A percentile compares a stretch with the other conserved stretches of the same genome.
Evolutionary conservation across 1,139 yeast species (phyloP).

Genomic region (Yamadazyma oceani): DNA sequence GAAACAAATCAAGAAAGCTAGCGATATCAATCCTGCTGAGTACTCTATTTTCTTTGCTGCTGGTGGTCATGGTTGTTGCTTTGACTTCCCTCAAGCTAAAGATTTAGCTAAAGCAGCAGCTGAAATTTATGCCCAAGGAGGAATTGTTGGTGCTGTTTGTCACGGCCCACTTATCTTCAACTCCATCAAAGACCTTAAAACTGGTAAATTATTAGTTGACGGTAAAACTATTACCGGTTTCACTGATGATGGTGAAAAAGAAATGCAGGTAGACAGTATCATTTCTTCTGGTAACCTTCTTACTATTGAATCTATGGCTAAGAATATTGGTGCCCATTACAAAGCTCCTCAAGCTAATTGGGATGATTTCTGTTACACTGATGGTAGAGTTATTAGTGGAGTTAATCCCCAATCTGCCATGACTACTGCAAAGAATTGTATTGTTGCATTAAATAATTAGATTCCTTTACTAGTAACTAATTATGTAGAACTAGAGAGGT

Average conservation of each 20-base stretch:
- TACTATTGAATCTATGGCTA: conserved; percentile 36
- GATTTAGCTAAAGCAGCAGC: conserved; percentile 47
- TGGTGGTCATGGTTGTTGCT: conserved; percentile 65
- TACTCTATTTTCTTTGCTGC: conserved; percentile 57
- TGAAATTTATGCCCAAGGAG: conserved; percentile 48
- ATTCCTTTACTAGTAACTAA: neutral
- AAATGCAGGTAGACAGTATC: conserved; percentile 34
- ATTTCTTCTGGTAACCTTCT: conserved; percentile 33
- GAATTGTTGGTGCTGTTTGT: conserved; percentile 63
- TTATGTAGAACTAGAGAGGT: neutral
- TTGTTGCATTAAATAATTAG: conserved; percentile 11
- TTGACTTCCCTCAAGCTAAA: conserved; percentile 55
- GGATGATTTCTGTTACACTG: conserved; percentile 50
- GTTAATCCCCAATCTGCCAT: conserved; percentile 62
- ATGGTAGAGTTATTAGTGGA: conserved; percentile 60
- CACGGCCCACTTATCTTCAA: conserved; percentile 63
- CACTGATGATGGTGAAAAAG: conserved; percentile 54
- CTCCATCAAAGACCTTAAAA: conserved; percentile 38
- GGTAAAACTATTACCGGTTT: conserved; percentile 63
- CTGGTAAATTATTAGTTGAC: conserved; percentile 46
- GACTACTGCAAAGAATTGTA: conserved; percentile 41
- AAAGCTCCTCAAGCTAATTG: conserved; percentile 51
- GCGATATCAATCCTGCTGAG: conserved; percentile 46
- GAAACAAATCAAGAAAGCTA: conserved; percentile 38
- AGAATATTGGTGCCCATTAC: conserved; percentile 43